Evolutionary conservation across 768 basidiomycete genomes (phyloP), one percentile per base, ranked within the genome.

Genomic region (Calocybe indica): DNA sequence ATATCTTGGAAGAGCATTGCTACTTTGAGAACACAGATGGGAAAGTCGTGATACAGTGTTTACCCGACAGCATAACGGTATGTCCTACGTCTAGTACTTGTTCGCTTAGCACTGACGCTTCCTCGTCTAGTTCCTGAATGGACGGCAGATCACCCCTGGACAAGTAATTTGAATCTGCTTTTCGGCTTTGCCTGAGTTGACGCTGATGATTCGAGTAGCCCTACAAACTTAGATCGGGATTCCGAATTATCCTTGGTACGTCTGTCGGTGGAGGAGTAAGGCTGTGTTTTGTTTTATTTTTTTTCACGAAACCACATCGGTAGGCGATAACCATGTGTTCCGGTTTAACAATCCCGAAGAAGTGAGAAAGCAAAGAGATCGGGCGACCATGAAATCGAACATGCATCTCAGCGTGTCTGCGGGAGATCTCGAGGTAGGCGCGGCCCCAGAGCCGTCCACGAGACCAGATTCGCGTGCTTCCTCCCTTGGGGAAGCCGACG

Each of bases 251-350:
- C 62, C 79, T 99, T 43, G 95, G 89, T 90, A 58, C 49, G 78
- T 68, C 41, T 39, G 53, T 31, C 33, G 4, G 14, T 42, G 22
- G 22, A 43, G 22, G 22, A 43, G 36, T 5, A 33, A 38, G 12
- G 36, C 41, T 46, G 31, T 35, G n/a, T 15, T 55, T 51, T 52
- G 49, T 50, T 22, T 49, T 33, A 22, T 49, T 42, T 14, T 48
- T 47, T 40, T 43, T 30, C 8, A 41, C 40, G 15, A 43, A 31
- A 22, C 22, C 22, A 22, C 31, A 43, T 43, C 35, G 31, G 31
- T 51, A 91, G 90, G 95, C 46, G 94, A 97, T 56, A 85, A 92
- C 54, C 96, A 99, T 69, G 93, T 98, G 47, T 99, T 99, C 66
- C 82, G 96, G 12, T 98, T 96, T 68, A 98, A 90, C 60, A 88